Percentiles rank a stretch among this genome's conserved stretches.
These are phyloP conservation scores for Saxophila tyrrhenica DNA, from an alignment of 495 filamentous ascomycete genomes.

Conservation along the genomic window DNA sequence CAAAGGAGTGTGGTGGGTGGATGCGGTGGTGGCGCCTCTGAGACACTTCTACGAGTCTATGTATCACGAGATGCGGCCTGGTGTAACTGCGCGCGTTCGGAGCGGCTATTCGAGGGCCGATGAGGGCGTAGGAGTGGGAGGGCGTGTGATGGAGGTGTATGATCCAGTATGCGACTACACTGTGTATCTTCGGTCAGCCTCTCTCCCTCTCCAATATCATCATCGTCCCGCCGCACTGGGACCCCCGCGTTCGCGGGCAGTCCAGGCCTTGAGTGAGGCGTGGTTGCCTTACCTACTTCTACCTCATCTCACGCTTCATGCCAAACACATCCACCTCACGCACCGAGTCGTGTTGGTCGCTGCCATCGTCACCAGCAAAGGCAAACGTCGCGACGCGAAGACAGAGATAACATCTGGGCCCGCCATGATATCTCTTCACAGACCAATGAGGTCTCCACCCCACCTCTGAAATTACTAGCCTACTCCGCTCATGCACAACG, in stretches of 20 bases:
- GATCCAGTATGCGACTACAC: too few relatives aligned
- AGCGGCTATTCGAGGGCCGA: neutral
- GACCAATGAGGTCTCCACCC: neutral
- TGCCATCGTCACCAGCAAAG: neutral
- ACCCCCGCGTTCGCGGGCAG: neutral
- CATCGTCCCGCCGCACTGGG: neutral
- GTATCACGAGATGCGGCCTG: neutral
- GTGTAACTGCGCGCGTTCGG: neutral
- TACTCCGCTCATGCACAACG: neutral
- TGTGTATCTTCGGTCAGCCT: too few relatives aligned
- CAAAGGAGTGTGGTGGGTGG: neutral
- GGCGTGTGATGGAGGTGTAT: neutral
- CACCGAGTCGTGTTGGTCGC: too few relatives aligned
- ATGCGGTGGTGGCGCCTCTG: neutral
- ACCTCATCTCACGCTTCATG: neutral
- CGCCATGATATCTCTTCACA: neutral
- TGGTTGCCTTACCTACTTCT: neutral
- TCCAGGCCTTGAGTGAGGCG: neutral
- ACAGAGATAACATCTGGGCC: neutral
- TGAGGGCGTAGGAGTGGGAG: neutral
- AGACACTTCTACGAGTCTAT: neutral
- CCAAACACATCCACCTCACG: neutral
- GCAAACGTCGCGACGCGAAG: neutral
- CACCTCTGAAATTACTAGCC: neutral
- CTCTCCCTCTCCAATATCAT: too few relatives aligned